Base-by-base conservation (phyloP, 768 basidiomycete genomes). In the Leccinum pellstonianum region DNA sequence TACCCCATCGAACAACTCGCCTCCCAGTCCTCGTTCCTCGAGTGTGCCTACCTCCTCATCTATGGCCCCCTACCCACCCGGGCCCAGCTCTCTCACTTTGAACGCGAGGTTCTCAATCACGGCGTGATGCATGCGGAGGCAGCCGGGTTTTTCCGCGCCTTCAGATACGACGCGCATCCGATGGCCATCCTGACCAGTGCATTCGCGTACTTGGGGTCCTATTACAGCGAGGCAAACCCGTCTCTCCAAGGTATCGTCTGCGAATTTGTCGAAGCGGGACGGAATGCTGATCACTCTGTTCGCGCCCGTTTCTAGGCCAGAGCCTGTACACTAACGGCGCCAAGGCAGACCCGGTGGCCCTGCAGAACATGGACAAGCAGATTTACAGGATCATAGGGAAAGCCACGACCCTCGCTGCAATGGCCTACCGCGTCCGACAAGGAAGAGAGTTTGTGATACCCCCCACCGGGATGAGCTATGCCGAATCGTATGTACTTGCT, bases 1-100 rank as follows among this genome's bases (percentile, higher is more conserved):
- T 95, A 94, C 70, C 93, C 94, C 15, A 95, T 96, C 64, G 94
- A 96, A 68, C 90, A 95, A 68, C 86, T 96, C 33, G 93, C 93
- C 0, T 77, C 84, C 29, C 82, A 86, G 57, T 93, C 90, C 0
- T 85, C 82, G 2, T 93, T 93, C 76, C 81, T 94, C 50, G 93
- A 96, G 72, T 81, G 62, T 76, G 85, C 91, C 7, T 95, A 95
- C 73, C 85, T 96, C 23, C 85, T 96, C 68, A 87, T 96, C 37
- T 96, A 95, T 64, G 94, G 94, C 12, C 79, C 85, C 8, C 81
- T 96, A 14, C 94, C 94, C 0, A 81, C 82, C 19, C 76, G 73
- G 48, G 54, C 64, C 1, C 90, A 95, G 67, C 84, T 81, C 66
- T 72, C 77, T 33, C 68, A 81, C 48, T 96, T 93, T 64, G 80